phyloP scores from a whole-genome alignment of 345 rosid species.

The Linum trigynum region DNA sequence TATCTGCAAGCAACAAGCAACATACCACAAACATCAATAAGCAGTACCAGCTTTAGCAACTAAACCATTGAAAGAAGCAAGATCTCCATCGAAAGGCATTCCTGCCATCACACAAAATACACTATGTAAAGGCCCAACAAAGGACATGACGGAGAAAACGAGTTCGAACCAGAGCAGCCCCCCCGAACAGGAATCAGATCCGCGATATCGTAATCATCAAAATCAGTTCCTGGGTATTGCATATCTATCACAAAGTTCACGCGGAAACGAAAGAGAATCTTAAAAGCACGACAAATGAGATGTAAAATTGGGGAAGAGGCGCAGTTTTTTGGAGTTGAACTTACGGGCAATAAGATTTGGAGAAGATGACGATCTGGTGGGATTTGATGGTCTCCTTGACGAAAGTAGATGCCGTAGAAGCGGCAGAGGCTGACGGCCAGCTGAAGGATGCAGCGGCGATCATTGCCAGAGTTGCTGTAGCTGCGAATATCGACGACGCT shows the following conservation, averaged over 20 bases:
- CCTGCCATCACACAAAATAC: too few species aligned
- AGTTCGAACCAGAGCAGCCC: not conserved
- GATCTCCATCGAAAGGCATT: too few species aligned
- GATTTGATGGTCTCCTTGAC: conserved; percentile 69
- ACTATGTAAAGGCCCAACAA: too few species aligned
- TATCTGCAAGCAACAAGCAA: conserved; percentile 35
- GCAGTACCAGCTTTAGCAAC: not conserved
- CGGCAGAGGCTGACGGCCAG: conserved; percentile 14
- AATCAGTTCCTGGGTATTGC: not conserved
- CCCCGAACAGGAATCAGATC: not conserved
- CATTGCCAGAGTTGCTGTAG: conserved; percentile 4
- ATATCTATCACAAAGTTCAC: not conserved
- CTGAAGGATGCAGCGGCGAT: conserved; percentile 7
- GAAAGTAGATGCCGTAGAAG: conserved; percentile 31
- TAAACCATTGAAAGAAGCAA: too few species aligned
- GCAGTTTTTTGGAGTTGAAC: not conserved
- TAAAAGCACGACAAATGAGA: not conserved
- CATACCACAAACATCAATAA: not conserved
- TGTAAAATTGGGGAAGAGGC: not conserved
- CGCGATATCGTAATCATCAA: not conserved
- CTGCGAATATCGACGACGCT: conserved; percentile 5
- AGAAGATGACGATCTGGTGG: conserved; percentile 88
- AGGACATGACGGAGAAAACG: too few species aligned
- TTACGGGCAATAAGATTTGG: conserved; percentile 97
- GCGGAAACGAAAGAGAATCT: not conserved